Percentiles rank a stretch among this genome's conserved stretches.
These are phyloP conservation scores for Naegleria fowleri DNA, from an alignment of 208 protist genomes.

Conservation along the genomic window DNA sequence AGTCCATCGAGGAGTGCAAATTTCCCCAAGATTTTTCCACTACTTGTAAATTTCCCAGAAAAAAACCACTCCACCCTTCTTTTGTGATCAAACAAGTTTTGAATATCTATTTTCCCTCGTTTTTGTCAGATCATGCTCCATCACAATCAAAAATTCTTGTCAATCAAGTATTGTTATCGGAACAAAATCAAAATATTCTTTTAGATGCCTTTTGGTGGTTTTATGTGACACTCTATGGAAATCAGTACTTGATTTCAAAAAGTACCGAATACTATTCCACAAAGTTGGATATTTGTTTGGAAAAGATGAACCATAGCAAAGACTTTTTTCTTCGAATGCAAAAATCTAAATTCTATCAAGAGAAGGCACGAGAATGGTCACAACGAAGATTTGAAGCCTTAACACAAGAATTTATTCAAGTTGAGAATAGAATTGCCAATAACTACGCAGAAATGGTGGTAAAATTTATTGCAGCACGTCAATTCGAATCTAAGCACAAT, in stretches of 20 bases:
- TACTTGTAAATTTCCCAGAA: neutral
- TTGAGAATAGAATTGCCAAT: neutral
- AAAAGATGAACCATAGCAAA: neutral
- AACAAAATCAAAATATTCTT: neutral
- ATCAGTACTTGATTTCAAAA: neutral
- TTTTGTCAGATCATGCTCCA: neutral
- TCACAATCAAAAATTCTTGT: neutral
- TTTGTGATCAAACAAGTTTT: neutral
- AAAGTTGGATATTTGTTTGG: neutral
- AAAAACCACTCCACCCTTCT: neutral
- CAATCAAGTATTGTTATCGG: neutral
- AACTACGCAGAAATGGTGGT: neutral
- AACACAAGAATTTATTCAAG: neutral
- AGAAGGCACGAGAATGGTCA: neutral
- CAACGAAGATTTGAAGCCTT: neutral
- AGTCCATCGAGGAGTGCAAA: neutral
- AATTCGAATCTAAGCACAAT: neutral
- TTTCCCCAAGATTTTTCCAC: neutral
- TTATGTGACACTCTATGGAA: neutral
- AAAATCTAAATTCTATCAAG: neutral
- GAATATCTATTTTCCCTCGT: neutral
- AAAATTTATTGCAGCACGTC: neutral
- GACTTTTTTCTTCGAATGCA: neutral
- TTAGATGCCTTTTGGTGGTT: neutral
- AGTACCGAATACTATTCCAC: neutral